A percentile compares a stretch with the other conserved stretches of the same genome.
phyloP scores from a whole-genome alignment of 495 filamentous ascomycete genomes.

The Podospora appendiculata region DNA sequence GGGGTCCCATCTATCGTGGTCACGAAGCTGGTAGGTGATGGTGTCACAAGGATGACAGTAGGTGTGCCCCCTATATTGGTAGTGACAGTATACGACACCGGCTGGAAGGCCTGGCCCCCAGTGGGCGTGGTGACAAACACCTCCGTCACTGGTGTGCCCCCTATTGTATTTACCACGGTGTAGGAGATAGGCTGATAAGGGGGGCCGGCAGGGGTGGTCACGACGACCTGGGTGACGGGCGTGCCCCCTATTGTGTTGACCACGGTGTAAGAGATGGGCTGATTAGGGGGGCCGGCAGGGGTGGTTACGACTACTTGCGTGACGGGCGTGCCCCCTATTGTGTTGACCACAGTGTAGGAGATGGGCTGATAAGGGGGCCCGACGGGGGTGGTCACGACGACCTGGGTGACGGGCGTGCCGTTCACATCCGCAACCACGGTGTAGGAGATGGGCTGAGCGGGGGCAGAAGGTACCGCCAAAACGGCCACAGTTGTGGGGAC shows the following conservation, averaged over 20 bases:
- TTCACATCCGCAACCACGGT: constrained; percentile 9
- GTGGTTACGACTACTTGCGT: constrained; percentile 14
- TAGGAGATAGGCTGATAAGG: constrained; percentile 13
- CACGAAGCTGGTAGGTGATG: constrained; percentile 15
- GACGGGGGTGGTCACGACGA: constrained; percentile 9
- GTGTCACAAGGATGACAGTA: constrained; percentile 15
- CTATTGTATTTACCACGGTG: constrained; percentile 3
- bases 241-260: constrained; percentile 12
- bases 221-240: constrained; percentile 11
- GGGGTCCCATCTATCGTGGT: constrained; percentile 20
- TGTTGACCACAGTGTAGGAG: constrained; percentile 9
- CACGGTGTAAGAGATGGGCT: constrained; percentile 9
- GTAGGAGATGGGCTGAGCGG: constrained; percentile 12
- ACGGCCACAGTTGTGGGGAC: constrained; percentile 6
- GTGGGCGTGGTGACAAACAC: constrained; percentile 12
- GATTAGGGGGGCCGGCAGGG: not conserved
- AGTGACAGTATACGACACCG: constrained; percentile 14
- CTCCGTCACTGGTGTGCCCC: constrained; percentile 15
- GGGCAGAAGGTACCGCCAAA: not conserved
- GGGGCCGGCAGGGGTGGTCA: constrained; percentile 2
- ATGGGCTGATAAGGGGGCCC: constrained; percentile 5
- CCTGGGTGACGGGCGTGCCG: constrained; percentile 9
- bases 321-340: constrained; percentile 13
- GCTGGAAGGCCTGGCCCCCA: constrained; percentile 8
- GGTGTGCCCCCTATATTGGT: constrained; percentile 19